These are phyloP conservation scores for Lactarius akahatsu DNA, from an alignment of 768 basidiomycete genomes.

Conservation along the genomic window DNA sequence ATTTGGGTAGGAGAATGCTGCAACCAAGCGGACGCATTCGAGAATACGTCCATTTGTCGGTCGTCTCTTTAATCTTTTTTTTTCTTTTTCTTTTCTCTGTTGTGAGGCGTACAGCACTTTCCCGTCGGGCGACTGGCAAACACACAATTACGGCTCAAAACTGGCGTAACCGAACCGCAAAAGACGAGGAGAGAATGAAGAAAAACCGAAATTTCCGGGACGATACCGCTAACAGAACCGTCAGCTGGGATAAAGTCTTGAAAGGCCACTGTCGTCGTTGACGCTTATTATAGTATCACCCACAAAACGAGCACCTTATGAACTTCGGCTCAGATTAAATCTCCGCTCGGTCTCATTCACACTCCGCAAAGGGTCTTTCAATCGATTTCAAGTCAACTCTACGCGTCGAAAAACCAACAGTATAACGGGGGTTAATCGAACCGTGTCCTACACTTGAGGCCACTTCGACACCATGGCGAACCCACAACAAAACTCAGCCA, in stretches of 20 bases:
- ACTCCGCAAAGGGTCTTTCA: conserved; percentile 21
- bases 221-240: conserved; percentile 27
- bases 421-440: not conserved
- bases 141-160: conserved; percentile 29
- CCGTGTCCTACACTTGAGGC: not conserved
- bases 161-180: conserved; percentile 27
- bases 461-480: conserved; percentile 26
- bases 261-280: conserved; percentile 27
- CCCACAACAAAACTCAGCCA: conserved; percentile 26
- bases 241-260: conserved; percentile 27
- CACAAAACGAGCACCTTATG: conserved; percentile 9
- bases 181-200: conserved; percentile 27
- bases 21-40: conserved; percentile 43
- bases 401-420: not conserved
- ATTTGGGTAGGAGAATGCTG: conserved; percentile 39
- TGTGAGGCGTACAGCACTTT: conserved; percentile 37
- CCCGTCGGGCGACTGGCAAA: conserved; percentile 26
- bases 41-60: conserved; percentile 46
- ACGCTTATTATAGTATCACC: conserved; percentile 24
- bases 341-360: conserved; percentile 23
- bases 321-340: conserved; percentile 22
- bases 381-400: conserved; percentile 11
- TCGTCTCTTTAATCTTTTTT: conserved; percentile 44
- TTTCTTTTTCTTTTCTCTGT: conserved; percentile 38
- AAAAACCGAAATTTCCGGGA: conserved; percentile 24